These are phyloP conservation scores for Dryadomyces sulphureus DNA, from an alignment of 2,329 filamentous ascomycete genomes.

Conservation along the genomic window DNA sequence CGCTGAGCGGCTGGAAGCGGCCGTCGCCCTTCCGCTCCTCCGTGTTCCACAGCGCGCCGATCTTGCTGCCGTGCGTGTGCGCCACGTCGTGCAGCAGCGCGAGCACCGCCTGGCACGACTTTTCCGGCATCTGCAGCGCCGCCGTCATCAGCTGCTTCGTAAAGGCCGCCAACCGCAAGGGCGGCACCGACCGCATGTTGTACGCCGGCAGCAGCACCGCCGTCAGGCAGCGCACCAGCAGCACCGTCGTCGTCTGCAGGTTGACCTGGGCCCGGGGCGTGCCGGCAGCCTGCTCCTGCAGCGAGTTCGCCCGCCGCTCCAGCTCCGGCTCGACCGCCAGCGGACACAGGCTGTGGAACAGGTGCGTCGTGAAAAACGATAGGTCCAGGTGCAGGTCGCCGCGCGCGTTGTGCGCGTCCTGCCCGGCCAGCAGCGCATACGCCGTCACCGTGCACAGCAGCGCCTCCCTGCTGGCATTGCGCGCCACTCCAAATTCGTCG, in stretches of 20 bases:
- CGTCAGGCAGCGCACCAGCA: constrained; percentile 75
- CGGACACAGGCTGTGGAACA: constrained; percentile 72
- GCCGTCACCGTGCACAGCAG: constrained; percentile 93
- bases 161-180: constrained; percentile 78
- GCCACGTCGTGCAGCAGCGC: constrained; percentile 65
- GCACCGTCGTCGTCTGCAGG: constrained; percentile 83
- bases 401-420: constrained; percentile 78
- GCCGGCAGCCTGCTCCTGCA: constrained; percentile 55
- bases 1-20: constrained; percentile 58
- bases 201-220: constrained; percentile 65
- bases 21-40: constrained; percentile 90
- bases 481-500: constrained; percentile 32
- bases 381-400: constrained; percentile 75
- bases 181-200: constrained; percentile 61
- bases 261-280: constrained; percentile 50
- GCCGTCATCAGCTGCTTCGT: constrained; percentile 77
- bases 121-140: constrained; percentile 78
- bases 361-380: constrained; percentile 86
- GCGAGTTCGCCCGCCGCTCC: constrained; percentile 61
- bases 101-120: constrained; percentile 67
- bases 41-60: constrained; percentile 80
- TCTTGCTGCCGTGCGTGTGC: constrained; percentile 67
- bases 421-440: constrained; percentile 87
- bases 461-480: constrained; percentile 72
- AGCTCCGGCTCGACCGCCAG: constrained; percentile 73